Percentiles rank a stretch among this genome's conserved stretches.
These are phyloP conservation scores for Fragilaria crotonensis DNA, from an alignment of 108 stramenopile species.

Conservation along the genomic window DNA sequence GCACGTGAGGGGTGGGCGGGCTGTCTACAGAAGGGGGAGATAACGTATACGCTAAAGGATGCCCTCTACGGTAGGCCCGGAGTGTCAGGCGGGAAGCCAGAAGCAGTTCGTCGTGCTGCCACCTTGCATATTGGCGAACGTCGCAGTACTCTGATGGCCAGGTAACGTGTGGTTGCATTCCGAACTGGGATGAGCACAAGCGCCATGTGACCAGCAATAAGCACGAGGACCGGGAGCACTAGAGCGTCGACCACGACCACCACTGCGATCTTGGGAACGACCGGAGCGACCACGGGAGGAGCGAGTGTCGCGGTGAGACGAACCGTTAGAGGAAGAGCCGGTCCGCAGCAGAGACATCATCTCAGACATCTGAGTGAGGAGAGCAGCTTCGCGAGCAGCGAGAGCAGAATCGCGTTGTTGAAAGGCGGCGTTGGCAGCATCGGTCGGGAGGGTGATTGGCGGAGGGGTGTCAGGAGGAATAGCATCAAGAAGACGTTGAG, in stretches of 20 bases:
- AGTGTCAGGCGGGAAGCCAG: too few relatives aligned
- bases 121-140: background rate
- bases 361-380: background rate
- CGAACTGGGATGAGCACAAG: slow-evolving; percentile 4
- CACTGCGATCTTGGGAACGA: background rate
- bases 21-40: too few relatives aligned
- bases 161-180: slow-evolving; percentile 3
- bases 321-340: background rate
- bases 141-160: slow-evolving; percentile 10
- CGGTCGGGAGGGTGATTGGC: background rate
- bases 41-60: too few relatives aligned
- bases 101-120: background rate
- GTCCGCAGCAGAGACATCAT: background rate
- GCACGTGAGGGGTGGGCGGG: too few relatives aligned
- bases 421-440: background rate
- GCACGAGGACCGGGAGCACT: too few relatives aligned
- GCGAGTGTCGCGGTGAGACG: background rate
- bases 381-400: background rate
- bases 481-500: background rate
- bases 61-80: too few relatives aligned
- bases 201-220: slow-evolving; percentile 16
- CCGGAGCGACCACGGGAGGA: background rate
- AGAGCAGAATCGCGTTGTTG: background rate
- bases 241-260: too few relatives aligned
- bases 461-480: background rate